A percentile compares a stretch with the other conserved stretches of the same genome.
These are phyloP conservation scores for Saussurea involucrata DNA, from an alignment of 129 eudicot species.

Conservation along the genomic window DNA sequence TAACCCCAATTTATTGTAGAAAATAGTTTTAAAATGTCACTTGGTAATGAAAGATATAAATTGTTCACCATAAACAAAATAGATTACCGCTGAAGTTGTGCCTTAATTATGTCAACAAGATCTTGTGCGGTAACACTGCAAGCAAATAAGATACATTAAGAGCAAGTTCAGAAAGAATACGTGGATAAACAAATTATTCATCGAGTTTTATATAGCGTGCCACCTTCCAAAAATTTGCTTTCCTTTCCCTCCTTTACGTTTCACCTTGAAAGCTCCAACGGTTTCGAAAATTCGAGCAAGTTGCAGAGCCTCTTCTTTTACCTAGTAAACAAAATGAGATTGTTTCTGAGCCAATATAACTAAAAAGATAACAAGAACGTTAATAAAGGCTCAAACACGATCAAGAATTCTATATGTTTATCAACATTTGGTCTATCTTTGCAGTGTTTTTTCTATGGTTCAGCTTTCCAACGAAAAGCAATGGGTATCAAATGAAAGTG, in stretches of 20 bases:
- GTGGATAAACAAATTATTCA: neutral
- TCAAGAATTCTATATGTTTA: neutral
- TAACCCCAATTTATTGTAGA: too few relatives aligned
- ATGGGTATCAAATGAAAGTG: neutral
- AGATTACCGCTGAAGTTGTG: slow-evolving; percentile 88
- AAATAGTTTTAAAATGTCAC: neutral
- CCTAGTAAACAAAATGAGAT: slow-evolving; percentile 33
- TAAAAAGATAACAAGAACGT: neutral
- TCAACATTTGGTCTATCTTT: neutral
- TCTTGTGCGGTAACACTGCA: slow-evolving; percentile 94
- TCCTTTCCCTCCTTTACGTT: slow-evolving; percentile 91
- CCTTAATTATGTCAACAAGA: slow-evolving; percentile 95
- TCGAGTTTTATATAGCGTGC: neutral
- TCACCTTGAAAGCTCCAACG: slow-evolving; percentile 93
- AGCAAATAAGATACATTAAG: slow-evolving; percentile 15
- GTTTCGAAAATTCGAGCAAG: slow-evolving; percentile 87
- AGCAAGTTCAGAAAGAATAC: slow-evolving; percentile 1
- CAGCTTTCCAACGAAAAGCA: neutral
- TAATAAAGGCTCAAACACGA: neutral
- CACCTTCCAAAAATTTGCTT: slow-evolving; percentile 93
- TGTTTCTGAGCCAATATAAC: neutral
- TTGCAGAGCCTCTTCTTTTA: slow-evolving; percentile 89
- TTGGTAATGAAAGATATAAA: neutral
- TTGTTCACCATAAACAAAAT: neutral
- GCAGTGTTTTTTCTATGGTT: neutral